A percentile compares a stretch with the other conserved stretches of the same genome.
Evolutionary conservation across 2,329 filamentous ascomycete species (phyloP).

Genomic region (Colletotrichum chlorophyti): DNA sequence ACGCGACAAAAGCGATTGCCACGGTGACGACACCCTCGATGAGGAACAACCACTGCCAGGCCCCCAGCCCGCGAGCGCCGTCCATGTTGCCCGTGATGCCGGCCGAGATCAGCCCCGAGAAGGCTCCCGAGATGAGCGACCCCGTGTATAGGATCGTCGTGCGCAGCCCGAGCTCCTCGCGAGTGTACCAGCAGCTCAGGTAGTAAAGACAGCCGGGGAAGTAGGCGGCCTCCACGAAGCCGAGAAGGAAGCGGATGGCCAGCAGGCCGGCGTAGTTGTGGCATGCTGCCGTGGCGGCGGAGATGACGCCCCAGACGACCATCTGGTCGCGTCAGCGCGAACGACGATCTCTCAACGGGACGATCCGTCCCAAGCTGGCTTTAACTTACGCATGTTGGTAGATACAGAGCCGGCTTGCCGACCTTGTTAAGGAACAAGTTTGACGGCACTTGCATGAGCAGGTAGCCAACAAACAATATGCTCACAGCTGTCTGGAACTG

Average conservation of each 20-base stretch:
- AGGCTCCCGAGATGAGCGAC: conserved; percentile 73
- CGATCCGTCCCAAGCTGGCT: no score
- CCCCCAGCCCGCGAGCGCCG: conserved; percentile 58
- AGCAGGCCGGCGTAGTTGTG: conserved; percentile 41
- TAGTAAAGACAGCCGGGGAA: conserved; percentile 64
- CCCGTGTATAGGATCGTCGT: conserved; percentile 73
- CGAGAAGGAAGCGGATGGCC: conserved; percentile 40
- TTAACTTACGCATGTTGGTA: conserved; percentile 49
- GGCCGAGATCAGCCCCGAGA: conserved; percentile 70
- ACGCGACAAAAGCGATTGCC: conserved; percentile 61
- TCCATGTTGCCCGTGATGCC: conserved; percentile 73
- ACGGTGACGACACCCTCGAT: conserved; percentile 74
- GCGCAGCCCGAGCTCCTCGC: conserved; percentile 70
- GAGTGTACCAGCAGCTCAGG: conserved; percentile 72
- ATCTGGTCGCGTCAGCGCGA: neutral
- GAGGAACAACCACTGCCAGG: conserved; percentile 75
- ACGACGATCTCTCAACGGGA: neutral
- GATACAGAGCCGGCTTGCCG: conserved; percentile 54
- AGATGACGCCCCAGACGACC: conserved; percentile 57
- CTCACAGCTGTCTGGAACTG: conserved; percentile 52
- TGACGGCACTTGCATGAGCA: conserved; percentile 58
- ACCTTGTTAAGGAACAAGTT: conserved; percentile 59
- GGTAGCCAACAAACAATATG: conserved; percentile 58
- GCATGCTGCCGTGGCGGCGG: conserved; percentile 44
- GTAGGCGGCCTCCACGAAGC: conserved; percentile 25